Conservation (phyloP, 1,284 basidiomycete species). For the Pterulicium gracile region DNA sequence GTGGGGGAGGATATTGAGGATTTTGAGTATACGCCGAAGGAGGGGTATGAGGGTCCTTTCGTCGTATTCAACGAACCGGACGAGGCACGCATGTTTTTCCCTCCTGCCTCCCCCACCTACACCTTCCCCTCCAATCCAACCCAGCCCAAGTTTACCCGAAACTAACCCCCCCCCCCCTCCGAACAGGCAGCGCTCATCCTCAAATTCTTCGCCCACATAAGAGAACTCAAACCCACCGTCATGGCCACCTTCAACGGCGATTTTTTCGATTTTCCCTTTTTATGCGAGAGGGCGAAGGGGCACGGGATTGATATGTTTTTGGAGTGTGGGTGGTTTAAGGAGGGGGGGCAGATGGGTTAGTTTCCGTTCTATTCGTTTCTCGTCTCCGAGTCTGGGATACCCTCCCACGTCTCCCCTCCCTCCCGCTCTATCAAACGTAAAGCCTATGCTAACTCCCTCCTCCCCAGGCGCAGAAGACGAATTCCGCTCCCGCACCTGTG, state of each 20-base stretch:
- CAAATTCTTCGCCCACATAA: conserved; percentile 91
- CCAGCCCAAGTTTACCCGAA: conserved; percentile 4
- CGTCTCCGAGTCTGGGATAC: no score
- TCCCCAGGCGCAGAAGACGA: conserved; percentile 89
- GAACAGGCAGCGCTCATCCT: conserved; percentile 71
- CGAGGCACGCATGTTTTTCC: conserved; percentile 48
- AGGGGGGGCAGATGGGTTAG: no score
- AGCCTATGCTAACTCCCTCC: no score
- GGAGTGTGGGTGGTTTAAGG: conserved; percentile 89
- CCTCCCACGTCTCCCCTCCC: no score
- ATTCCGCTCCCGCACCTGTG: conserved; percentile 89
- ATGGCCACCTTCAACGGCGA: conserved; percentile 99
- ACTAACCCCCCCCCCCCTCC: no score
- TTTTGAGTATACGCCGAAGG: conserved; percentile 98
- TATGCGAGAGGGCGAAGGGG: conserved; percentile 77
- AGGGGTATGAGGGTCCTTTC: conserved; percentile 97
- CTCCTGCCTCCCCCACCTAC: neutral
- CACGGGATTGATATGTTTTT: conserved; percentile 96
- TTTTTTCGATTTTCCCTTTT: conserved; percentile 98
- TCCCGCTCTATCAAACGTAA: no score
- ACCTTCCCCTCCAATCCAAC: conserved; percentile 2
- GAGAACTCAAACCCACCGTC: conserved; percentile 89
- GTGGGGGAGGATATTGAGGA: conserved; percentile 97
- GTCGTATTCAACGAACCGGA: conserved; percentile 92
- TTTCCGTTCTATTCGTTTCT: no score